Evolutionary conservation across 2,329 filamentous ascomycete genomes (phyloP).

Genomic region (Aspergillus sp.): DNA sequence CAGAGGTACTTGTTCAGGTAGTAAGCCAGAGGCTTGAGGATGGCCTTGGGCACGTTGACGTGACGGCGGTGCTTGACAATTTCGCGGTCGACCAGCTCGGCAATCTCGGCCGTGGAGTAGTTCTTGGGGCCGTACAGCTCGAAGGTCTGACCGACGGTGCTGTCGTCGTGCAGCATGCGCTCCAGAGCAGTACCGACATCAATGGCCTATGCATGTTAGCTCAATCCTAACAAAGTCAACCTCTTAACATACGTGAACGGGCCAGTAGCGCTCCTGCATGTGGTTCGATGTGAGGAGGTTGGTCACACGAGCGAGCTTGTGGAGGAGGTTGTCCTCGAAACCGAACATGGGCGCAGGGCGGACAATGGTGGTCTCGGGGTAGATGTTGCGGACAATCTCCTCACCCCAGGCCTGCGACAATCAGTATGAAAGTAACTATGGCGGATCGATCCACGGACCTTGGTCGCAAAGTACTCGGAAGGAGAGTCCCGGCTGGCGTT

Average conservation of each 20-base stretch:
- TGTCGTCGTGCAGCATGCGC: constrained; percentile 87
- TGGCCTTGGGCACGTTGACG: constrained; percentile 81
- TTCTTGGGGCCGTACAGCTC: constrained; percentile 93
- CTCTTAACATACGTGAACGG: constrained; percentile 71
- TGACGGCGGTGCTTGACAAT: constrained; percentile 88
- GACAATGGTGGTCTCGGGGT: constrained; percentile 95
- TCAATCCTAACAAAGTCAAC: constrained; percentile 11
- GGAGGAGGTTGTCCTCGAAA: constrained; percentile 88
- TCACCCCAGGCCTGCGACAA: constrained; percentile 69
- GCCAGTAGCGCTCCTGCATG: constrained; percentile 87
- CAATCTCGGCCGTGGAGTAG: constrained; percentile 86
- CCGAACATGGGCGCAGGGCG: constrained; percentile 92
- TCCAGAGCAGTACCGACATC: constrained; percentile 90
- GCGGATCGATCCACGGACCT: constrained; percentile 54
- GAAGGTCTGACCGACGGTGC: constrained; percentile 83
- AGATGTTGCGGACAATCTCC: constrained; percentile 80
- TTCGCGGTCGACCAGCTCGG: constrained; percentile 84
- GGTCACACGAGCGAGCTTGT: constrained; percentile 76
- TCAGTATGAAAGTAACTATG: constrained; percentile 16
- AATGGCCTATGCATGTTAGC: constrained; percentile 61
- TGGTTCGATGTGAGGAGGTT: constrained; percentile 90
- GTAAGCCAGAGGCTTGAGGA: constrained; percentile 74
- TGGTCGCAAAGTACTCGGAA: constrained; percentile 89
- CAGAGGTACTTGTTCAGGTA: constrained; percentile 80
- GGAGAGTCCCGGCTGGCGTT: constrained; percentile 78